Conservation (phyloP, 495 filamentous ascomycete genomes). For the Aspergillus bertholletiae region DNA sequence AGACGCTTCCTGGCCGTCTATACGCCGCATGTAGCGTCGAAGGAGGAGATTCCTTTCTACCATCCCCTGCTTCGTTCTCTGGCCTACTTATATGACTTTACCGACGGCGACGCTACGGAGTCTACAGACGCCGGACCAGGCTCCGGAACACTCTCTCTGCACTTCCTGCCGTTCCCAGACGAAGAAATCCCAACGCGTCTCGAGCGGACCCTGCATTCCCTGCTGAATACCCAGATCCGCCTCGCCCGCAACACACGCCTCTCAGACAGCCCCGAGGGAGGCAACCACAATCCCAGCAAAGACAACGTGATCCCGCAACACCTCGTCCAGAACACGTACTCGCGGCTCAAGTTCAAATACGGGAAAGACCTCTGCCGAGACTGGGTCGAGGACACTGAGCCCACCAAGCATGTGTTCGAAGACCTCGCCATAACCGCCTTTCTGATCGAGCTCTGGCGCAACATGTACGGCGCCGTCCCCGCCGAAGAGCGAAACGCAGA, state of each 20-base stretch:
- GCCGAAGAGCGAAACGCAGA: constrained; percentile 12
- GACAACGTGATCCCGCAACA: constrained; percentile 73
- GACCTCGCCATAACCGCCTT: constrained; percentile 92
- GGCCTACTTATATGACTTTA: constrained; percentile 69
- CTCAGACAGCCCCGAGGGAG: constrained; percentile 42
- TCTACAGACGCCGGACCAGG: constrained; percentile 5
- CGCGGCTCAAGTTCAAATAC: constrained; percentile 74
- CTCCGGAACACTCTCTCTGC: constrained; percentile 25
- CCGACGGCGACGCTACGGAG: not conserved
- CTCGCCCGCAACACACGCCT: constrained; percentile 61
- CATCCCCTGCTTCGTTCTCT: constrained; percentile 71
- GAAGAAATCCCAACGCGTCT: constrained; percentile 48
- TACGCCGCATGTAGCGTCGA: constrained; percentile 62
- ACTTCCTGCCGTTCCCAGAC: constrained; percentile 24
- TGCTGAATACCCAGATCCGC: constrained; percentile 71
- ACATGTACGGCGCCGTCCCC: constrained; percentile 63
- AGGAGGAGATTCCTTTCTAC: constrained; percentile 74
- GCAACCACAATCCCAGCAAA: constrained; percentile 49
- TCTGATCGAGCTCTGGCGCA: constrained; percentile 84
- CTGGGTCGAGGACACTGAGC: constrained; percentile 87
- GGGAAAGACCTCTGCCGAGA: constrained; percentile 58
- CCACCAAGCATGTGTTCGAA: constrained; percentile 90
- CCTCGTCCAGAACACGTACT: constrained; percentile 74
- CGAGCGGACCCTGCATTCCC: constrained; percentile 63
- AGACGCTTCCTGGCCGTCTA: constrained; percentile 65